Base-by-base conservation (phyloP, 208 protist genomes). In the Phytomonas sp. region DNA sequence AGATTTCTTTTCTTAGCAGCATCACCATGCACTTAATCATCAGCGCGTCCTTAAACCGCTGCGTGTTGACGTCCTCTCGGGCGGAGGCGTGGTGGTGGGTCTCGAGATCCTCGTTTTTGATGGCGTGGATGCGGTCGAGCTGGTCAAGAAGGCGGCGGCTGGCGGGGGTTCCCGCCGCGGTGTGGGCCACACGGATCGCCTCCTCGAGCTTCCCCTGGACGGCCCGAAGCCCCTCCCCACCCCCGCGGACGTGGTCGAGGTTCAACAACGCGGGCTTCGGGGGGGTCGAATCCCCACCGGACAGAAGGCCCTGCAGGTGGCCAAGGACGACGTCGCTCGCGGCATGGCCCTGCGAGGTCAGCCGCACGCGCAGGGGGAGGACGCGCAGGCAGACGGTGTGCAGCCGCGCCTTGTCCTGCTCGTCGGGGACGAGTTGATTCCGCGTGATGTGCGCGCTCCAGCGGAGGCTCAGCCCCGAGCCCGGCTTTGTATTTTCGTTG, bases 41-140 rank as follows among this genome's bases (percentile, higher is more conserved):
- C 29, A 94, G 82, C 6, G 87, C 84, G 65, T 94, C 86, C 78
- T 89, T 93, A 74, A 91, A 84, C 60, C 76, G 80, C 73, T 90
- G 76, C 10, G 80, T 88, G 73, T 82, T 84, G 73, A 89, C 84
- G 77, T 94, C 83, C 66, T 89, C 82, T 19, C 84, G 79, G 60
- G 70, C 78, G 29, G 74, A 70, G 65, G 74, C 72, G 70, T 59
- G 12, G 60, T 72, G 75, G 71, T 88, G 77, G 10, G 76, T 73
- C 72, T 82, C 76, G 72, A 82, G 78, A 32, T 81, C 80, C 65
- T 74, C 78, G 29, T 78, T 56, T 70, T 81, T 83, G 16, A 78
- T 75, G 7, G 72, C 69, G 66, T 77, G 76, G 63, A 80, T 76
- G 67, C 60, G 76, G 56, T 81, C 75, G n/a, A 79, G 68, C 31